These are phyloP conservation scores for Microbotryum intermedium DNA, from an alignment of 1,284 basidiomycete species.

Conservation along the genomic window DNA sequence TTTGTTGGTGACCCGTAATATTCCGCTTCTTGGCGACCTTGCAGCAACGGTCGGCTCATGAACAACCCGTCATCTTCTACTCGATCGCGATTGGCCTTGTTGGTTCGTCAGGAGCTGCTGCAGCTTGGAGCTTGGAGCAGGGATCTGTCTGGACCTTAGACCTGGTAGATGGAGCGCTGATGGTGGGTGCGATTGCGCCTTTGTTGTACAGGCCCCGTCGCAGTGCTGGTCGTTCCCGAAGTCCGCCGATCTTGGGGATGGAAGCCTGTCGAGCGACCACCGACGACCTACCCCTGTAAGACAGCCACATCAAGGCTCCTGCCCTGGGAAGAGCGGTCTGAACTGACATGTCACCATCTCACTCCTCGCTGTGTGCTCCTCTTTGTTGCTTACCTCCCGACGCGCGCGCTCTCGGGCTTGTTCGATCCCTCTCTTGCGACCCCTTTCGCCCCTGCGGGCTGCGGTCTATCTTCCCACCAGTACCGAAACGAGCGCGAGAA, in stretches of 20 bases:
- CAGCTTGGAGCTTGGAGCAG: no score
- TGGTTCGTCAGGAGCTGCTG: conserved; percentile 30
- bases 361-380: conserved; percentile 39
- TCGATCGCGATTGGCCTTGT: conserved; percentile 61
- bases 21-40: neutral
- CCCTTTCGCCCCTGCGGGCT: neutral
- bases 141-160: neutral
- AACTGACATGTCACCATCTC: conserved; percentile 42
- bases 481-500: conserved; percentile 30
- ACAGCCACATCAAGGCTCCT: conserved; percentile 19
- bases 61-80: conserved; percentile 86
- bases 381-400: neutral
- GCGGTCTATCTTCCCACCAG: neutral
- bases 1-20: neutral
- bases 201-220: conserved; percentile 55
- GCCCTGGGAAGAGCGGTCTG: neutral
- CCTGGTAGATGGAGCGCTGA: neutral
- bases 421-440: neutral
- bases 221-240: conserved; percentile 68
- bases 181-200: neutral
- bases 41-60: conserved; percentile 75
- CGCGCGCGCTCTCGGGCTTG: no score
- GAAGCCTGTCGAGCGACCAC: conserved; percentile 61
- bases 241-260: conserved; percentile 64
- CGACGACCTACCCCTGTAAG: conserved; percentile 79